Evolutionary conservation across 2,329 filamentous ascomycete genomes (phyloP), one percentile per base, ranked within the genome.

Genomic region (Amauroascus niger): DNA sequence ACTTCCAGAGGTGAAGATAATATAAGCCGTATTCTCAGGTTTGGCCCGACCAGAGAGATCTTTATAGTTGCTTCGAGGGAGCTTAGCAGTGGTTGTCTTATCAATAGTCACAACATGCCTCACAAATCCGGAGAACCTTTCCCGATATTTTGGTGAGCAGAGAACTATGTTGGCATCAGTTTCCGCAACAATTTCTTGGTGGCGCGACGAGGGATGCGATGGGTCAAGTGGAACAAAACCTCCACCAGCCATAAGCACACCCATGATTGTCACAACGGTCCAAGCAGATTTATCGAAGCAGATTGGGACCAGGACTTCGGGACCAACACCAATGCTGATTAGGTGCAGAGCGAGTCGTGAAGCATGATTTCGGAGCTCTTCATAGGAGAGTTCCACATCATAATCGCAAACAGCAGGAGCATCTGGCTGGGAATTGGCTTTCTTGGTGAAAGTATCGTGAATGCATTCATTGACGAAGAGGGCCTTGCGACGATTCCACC

Each of bases 1-100:
- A 35, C 84, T 91, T 2, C 88, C 88, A 22, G 86, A 89, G 0
- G 87, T 94, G 65, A 87, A 94, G 1, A 94, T 83, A n/a, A 86
- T 79, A 63, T 94, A 94, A 3, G 86, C 83, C 1, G 87, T 64
- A 26, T 58, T 57, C 26, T 46, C 32, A 6, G 57, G 54, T 7
- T 51, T 55, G 24, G 44, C 52, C 30, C 54, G 49, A 7, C 39
- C 30, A 49, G 24, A 20, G 26, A 50, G 40, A 33, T 35, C 6
- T 3, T 6, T 32, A 9, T 18, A n/a, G 18, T 46, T 6, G 11
- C 33, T 8, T 1, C 77, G 74, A 0, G 75, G 75, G 53, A 82
- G 73, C 0, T 78, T 74, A n/a, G 43, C 16, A 58, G 81, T 79
- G 1, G 74, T 61, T 20, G 81, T 64, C 39, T 74, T 73, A 56